Conservation (phyloP, 169 alveolate species). For the Plasmodium gallinaceum region DNA sequence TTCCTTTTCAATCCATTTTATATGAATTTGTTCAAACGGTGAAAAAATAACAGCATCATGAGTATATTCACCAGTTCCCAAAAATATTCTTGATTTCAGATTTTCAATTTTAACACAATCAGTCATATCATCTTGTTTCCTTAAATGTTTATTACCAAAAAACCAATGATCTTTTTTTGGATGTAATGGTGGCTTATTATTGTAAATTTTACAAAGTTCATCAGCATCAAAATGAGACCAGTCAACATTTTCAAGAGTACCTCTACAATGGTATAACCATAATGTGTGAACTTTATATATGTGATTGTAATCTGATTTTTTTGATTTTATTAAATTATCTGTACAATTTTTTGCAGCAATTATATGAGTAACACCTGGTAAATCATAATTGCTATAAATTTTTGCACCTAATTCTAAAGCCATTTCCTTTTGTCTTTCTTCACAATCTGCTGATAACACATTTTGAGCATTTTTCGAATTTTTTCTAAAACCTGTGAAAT, state of each 20-base stretch:
- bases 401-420: conserved; percentile 92
- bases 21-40: conserved; percentile 85
- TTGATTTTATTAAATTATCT: conserved; percentile 88
- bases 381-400: conserved; percentile 85
- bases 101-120: conserved; percentile 79
- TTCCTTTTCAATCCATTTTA: conserved; percentile 89
- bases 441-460: conserved; percentile 91
- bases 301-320: conserved; percentile 83
- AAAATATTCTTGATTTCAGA: conserved; percentile 85
- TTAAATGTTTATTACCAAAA: conserved; percentile 74
- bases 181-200: conserved; percentile 90
- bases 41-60: conserved; percentile 90
- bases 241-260: conserved; percentile 87
- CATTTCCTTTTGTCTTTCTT: conserved; percentile 90
- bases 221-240: conserved; percentile 90
- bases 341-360: conserved; percentile 93
- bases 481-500: conserved; percentile 92
- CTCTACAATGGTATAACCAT: conserved; percentile 94
- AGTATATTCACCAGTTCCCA: conserved; percentile 91
- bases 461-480: conserved; percentile 86
- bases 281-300: conserved; percentile 90
- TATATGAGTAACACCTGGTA: conserved; percentile 90
- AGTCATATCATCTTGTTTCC: conserved; percentile 78
- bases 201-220: conserved; percentile 88
- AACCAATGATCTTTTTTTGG: conserved; percentile 94